Evolutionary conservation across 495 filamentous ascomycete genomes (phyloP), one percentile per base, ranked within the genome.

Genomic region (Cenococcum geophilum): DNA sequence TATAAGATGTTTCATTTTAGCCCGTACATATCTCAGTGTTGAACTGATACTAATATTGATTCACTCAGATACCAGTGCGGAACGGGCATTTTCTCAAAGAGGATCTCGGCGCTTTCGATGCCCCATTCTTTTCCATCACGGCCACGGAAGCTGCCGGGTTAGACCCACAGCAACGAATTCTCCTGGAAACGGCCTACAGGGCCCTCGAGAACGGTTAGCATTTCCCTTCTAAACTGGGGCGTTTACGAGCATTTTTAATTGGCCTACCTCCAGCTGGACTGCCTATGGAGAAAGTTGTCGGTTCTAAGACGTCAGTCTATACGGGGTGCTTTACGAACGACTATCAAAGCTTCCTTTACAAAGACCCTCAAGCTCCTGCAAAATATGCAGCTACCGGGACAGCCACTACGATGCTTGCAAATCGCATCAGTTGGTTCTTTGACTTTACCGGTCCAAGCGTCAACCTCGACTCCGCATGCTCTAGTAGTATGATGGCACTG

Each of bases 381-480:
- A 56, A 40, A 16, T 52, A 52, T 23, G 10, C 21, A 20, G 20
- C 49, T 16, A 52, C 22, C 0, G 49, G 49, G 8, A 52, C 21
- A 6, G 10, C 20, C 14, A n/a, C 4, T 14, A 9, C 56, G 1
- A 48, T 59, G 18, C 20, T 50, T 10, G 14, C 40, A 9, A 51
- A 51, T 59, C 37, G 56, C 6, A 50, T 59, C 6, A 48, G 40
- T n/a, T 43, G 40, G 18, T 59, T 59, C 40, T 59, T 20, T 18
- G 45, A 59, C 25, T 25, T 59, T 14, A 47, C 32, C 1, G 40
- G 56, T 27, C 16, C 56, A 5, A 56, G 54, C 20, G 9, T 56
- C 6, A 18, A 23, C 5, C 9, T 60, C 5, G 49, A 60, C 37
- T 56, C 58, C 14, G 58, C 58, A 6, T 60, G 58, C n/a, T 60